phyloP scores from a whole-genome alignment of 306 rosid species.

The Trifolium fragiferum region DNA sequence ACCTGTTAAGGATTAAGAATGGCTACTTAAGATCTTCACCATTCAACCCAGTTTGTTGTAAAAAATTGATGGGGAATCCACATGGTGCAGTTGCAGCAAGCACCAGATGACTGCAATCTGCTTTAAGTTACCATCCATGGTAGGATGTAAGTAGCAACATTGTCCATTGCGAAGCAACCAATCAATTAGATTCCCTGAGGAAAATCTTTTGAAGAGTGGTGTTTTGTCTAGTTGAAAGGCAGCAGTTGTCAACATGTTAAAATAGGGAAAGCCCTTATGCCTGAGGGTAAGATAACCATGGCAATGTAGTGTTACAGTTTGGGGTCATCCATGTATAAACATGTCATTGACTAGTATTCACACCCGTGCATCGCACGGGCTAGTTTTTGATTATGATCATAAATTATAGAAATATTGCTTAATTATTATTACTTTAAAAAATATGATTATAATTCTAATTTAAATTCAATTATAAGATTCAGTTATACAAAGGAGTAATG shows the following conservation, averaged over 20 bases:
- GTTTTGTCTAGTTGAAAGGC: constrained; percentile 19
- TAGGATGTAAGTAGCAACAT: not conserved
- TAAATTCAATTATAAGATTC: no score
- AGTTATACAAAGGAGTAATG: no score
- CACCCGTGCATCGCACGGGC: no score
- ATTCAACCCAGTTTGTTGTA: not conserved
- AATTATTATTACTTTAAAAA: no score
- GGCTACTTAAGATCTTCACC: not conserved
- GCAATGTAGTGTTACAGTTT: constrained; percentile 5
- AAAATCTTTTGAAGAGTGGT: constrained; percentile 14
- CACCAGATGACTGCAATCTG: not conserved
- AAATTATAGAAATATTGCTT: no score
- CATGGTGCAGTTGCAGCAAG: not conserved
- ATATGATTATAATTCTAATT: no score
- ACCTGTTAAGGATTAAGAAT: constrained; percentile 26
- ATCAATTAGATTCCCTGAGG: not conserved
- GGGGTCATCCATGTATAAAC: constrained; percentile 24
- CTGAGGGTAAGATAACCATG: constrained; percentile 17
- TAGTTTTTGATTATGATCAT: no score
- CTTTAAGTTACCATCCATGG: constrained; percentile 27
- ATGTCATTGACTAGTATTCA: no score
- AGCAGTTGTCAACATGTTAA: constrained; percentile 6
- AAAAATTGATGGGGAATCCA: not conserved
- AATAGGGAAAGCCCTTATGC: not conserved
- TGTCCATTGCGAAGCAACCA: not conserved